Evolutionary conservation across 176 grass and related monocot species (phyloP).

Genomic region (Rhipidocladum racemiflorum): DNA sequence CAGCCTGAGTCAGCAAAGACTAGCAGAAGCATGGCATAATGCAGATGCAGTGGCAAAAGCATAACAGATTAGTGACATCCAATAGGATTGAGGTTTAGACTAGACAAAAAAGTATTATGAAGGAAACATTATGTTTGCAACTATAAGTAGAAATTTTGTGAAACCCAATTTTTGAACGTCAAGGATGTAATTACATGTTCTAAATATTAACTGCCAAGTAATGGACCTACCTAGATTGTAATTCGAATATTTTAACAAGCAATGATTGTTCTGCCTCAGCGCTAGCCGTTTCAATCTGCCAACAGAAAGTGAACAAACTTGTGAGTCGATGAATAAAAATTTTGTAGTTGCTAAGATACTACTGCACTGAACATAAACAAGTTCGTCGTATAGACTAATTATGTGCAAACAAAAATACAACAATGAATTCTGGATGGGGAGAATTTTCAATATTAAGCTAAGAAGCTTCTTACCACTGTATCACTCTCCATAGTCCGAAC

Average conservation of each 20-base stretch:
- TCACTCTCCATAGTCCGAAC: constrained; percentile 25
- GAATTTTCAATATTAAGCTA: neutral
- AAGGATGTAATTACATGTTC: neutral
- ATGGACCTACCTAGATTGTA: constrained; percentile 71
- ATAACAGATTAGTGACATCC: neutral
- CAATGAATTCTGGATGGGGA: neutral
- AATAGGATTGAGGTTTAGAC: neutral
- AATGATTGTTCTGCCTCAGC: constrained; percentile 62
- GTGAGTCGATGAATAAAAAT: neutral
- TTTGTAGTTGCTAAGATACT: neutral
- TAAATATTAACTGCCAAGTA: constrained; percentile 15
- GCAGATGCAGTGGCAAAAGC: neutral
- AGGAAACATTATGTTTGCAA: neutral
- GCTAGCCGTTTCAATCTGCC: constrained; percentile 51
- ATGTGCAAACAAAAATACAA: neutral
- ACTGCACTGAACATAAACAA: constrained; percentile 2
- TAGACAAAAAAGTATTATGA: neutral
- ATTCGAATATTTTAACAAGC: constrained; percentile 79
- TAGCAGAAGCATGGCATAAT: neutral
- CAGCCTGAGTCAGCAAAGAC: neutral
- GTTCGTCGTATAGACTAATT: neutral
- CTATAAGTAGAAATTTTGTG: neutral
- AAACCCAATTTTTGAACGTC: neutral
- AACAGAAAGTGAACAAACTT: constrained; percentile 23
- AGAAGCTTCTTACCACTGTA: constrained; percentile 42